Conservation (phyloP, 2,329 filamentous ascomycete genomes). For the Aspergillus sp. region DNA sequence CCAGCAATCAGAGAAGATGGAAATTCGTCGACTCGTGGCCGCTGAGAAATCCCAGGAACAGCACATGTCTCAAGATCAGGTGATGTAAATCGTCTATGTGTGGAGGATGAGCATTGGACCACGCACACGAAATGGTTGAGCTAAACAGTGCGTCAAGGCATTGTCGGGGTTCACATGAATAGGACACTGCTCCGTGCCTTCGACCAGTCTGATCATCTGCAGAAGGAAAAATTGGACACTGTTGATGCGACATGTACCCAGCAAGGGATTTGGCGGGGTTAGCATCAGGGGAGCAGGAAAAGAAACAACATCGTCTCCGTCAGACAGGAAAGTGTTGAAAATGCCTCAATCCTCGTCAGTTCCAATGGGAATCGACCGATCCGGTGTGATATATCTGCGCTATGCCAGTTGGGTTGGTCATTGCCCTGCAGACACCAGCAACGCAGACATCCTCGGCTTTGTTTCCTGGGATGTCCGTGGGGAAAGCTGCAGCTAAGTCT, state of each 20-base stretch:
- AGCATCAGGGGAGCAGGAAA: no score
- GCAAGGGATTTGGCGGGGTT: no score
- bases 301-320: no score
- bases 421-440: background rate
- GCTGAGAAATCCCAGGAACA: background rate
- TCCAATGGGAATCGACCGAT: background rate
- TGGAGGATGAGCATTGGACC: background rate
- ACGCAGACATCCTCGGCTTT: background rate
- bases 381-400: background rate
- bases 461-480: background rate
- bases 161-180: no score
- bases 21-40: background rate
- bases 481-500: slow-evolving; percentile 4
- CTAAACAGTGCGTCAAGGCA: no score
- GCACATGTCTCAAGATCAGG: background rate
- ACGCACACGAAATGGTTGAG: background rate
- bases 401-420: background rate
- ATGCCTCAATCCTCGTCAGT: no score
- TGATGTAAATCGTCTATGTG: background rate
- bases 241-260: no score
- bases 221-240: no score
- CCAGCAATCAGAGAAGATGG: background rate
- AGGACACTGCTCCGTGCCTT: no score
- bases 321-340: no score
- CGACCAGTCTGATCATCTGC: no score